phyloP scores from a whole-genome alignment of 2,329 filamentous ascomycete species.

The Aspergillus sp. region DNA sequence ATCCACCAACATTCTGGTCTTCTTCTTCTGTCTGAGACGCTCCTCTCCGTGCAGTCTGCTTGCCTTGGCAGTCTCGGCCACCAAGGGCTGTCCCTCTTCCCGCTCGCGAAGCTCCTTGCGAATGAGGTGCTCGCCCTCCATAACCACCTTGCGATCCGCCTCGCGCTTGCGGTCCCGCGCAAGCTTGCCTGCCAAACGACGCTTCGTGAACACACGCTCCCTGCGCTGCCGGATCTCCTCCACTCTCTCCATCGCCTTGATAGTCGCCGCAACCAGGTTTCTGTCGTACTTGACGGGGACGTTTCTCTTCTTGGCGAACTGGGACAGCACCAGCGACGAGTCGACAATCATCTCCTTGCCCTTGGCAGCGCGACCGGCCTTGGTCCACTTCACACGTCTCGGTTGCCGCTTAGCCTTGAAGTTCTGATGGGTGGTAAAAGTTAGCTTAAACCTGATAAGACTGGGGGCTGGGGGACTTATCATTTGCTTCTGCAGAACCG shows the following conservation, averaged over 20 bases:
- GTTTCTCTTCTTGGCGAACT: slow-evolving; percentile 91
- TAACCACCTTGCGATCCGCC: slow-evolving; percentile 81
- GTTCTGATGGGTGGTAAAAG: slow-evolving; percentile 58
- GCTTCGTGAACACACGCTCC: slow-evolving; percentile 92
- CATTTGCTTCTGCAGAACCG: slow-evolving; percentile 68
- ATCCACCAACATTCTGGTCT: slow-evolving; percentile 48
- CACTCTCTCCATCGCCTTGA: slow-evolving; percentile 90
- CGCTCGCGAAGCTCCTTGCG: slow-evolving; percentile 66
- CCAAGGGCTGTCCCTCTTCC: slow-evolving; percentile 50
- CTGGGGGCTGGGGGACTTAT: slow-evolving; percentile 24
- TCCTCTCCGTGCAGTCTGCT: slow-evolving; percentile 46
- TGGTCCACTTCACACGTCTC: slow-evolving; percentile 95
- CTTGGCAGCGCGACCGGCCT: slow-evolving; percentile 81
- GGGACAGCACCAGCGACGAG: slow-evolving; percentile 69
- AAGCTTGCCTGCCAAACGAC: slow-evolving; percentile 82
- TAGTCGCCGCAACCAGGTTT: slow-evolving; percentile 80
- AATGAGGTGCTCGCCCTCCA: slow-evolving; percentile 88
- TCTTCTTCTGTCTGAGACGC: slow-evolving; percentile 45
- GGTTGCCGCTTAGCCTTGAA: slow-evolving; percentile 99
- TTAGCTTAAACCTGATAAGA: slow-evolving; percentile 4
- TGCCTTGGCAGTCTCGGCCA: slow-evolving; percentile 38
- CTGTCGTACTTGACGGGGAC: slow-evolving; percentile 94
- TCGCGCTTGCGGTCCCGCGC: slow-evolving; percentile 73
- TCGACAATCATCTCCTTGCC: slow-evolving; percentile 93
- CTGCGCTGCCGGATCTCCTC: slow-evolving; percentile 79